phyloP scores from a whole-genome alignment of 345 rosid genomes.

The Ceriops zippeliana region DNA sequence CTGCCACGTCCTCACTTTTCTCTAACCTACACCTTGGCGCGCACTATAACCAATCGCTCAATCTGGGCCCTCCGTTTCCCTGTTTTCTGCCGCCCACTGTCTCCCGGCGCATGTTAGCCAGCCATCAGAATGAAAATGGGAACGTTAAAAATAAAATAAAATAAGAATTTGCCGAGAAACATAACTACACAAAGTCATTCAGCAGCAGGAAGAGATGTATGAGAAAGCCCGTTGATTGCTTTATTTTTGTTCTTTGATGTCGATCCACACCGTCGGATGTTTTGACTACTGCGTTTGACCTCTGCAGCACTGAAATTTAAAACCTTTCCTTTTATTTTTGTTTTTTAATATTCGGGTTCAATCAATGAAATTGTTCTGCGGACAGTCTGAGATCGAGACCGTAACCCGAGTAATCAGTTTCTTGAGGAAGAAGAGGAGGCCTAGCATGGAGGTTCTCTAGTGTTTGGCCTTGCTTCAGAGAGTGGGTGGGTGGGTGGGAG shows the following conservation, averaged over 20 bases:
- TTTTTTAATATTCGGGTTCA: neutral
- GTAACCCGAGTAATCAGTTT: constrained; percentile 10
- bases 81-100: neutral
- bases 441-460: constrained; percentile 42
- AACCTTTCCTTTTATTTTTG: neutral
- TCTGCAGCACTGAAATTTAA: neutral
- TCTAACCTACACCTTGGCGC: constrained; percentile 18
- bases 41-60: constrained; percentile 7
- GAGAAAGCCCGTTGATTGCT: constrained; percentile 4
- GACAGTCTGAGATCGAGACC: constrained; percentile 5
- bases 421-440: constrained; percentile 10
- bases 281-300: neutral
- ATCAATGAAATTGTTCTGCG: neutral
- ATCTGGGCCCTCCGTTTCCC: constrained; percentile 29
- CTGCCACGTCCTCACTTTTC: constrained; percentile 33
- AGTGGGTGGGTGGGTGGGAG: neutral
- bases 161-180: too few relatives aligned
- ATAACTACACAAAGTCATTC: neutral
- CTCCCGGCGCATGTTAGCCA: constrained; percentile 17
- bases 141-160: too few relatives aligned
- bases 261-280: neutral
- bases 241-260: neutral
- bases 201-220: neutral
- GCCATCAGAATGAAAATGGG: too few relatives aligned
- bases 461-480: constrained; percentile 4